Conservation (phyloP, 2,329 filamentous ascomycete species). For the Hirsutella minnesotensis region DNA sequence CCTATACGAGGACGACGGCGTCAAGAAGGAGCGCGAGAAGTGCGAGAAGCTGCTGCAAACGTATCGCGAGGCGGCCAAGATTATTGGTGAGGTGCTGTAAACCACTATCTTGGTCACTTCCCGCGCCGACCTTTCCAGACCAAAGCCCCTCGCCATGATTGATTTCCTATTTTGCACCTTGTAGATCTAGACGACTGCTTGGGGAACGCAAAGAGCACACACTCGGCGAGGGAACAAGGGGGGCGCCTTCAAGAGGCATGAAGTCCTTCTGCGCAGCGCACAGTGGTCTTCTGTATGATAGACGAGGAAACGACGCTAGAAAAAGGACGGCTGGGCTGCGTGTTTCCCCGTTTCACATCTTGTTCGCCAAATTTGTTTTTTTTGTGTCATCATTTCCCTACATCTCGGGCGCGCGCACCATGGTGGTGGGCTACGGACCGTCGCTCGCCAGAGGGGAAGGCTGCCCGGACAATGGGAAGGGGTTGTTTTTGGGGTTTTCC, state of each 20-base stretch:
- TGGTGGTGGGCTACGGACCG: too few relatives aligned
- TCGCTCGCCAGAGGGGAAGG: too few relatives aligned
- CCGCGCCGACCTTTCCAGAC: background rate
- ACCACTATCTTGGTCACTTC: background rate
- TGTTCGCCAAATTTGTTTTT: background rate
- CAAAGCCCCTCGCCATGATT: background rate
- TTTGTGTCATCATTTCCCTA: too few relatives aligned
- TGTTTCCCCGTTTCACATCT: background rate
- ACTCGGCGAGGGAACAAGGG: background rate
- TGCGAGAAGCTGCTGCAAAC: conserved; percentile 92
- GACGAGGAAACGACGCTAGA: background rate
- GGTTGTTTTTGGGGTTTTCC: too few relatives aligned
- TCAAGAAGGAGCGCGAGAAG: conserved; percentile 97
- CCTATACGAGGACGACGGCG: conserved; percentile 91
- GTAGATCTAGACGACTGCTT: background rate
- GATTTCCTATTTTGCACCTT: background rate
- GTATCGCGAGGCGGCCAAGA: conserved; percentile 95
- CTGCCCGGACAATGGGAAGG: too few relatives aligned
- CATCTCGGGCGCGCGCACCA: too few relatives aligned
- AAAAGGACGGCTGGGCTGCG: background rate
- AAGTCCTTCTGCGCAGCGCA: background rate
- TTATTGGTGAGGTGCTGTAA: conserved; percentile 90
- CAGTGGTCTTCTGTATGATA: background rate
- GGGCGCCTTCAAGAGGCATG: background rate
- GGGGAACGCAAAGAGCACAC: background rate